Evolutionary conservation across 1,284 basidiomycete genomes (phyloP), one percentile per base, ranked within the genome.

Genomic region (Cutaneotrichosporon cutaneum): DNA sequence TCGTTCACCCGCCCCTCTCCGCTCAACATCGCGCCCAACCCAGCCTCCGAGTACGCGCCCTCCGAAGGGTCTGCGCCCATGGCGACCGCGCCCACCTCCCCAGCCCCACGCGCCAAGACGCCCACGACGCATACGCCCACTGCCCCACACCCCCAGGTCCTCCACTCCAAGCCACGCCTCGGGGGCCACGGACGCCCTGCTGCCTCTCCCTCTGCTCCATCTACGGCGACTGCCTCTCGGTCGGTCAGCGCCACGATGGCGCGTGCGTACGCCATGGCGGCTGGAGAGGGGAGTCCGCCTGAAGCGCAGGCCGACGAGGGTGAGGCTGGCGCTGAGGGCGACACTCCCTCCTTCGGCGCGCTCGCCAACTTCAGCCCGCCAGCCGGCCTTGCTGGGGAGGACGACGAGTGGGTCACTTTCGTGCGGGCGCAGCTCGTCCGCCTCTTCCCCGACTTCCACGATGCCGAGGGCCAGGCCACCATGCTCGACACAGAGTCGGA

Each of bases 381-480:
- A 22, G 22, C 11, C 24, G 21, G 45, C 45, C n/a, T n/a, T n/a
- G n/a, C n/a, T n/a, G 21, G 48, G 66, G 59, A 67, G 22, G 72
- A 72, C 51, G 74, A 75, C 53, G 60, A 67, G 26, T 75, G 75
- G 73, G 74, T 74, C 67, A 56, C 58, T n/a, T 69, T 71, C 39
- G 70, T 76, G 30, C 62, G 71, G 13, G 33, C 63, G 30, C 75
- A 76, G 61, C 70, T 76, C n/a, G 63, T 61, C 6, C 60, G 66
- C 18, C 63, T 76, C 16, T 76, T 76, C 60, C 75, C 75, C n/a
- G 75, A 76, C 55, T 70, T 73, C 62, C 30, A 58, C 18, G 39
- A 39, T n/a, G 61, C 36, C 21, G 51, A 57, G 33, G 51, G 32
- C 16, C 58, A 50, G n/a, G 39, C 47, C 22, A 27, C 50, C 30